Percentiles rank a stretch among this genome's conserved stretches.
Conservation (phyloP, 2,329 filamentous ascomycete genomes). For the Penicillium concentricum region DNA sequence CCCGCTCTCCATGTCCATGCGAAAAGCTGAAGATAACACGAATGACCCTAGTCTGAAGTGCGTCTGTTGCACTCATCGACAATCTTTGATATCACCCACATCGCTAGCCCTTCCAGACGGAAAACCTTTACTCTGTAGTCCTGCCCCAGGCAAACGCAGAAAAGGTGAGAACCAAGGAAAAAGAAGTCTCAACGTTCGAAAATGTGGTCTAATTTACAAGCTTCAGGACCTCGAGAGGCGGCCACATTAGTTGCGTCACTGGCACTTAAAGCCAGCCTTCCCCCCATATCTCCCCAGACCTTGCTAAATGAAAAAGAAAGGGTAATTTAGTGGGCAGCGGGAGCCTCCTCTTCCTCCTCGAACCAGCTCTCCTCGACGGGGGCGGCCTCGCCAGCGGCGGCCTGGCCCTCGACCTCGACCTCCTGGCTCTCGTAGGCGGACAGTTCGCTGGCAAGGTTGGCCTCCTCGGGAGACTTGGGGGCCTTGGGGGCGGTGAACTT, state of each 20-base stretch:
- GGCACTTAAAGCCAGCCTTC: slow-evolving; percentile 23
- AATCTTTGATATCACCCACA: neutral
- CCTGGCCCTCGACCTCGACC: slow-evolving; percentile 90
- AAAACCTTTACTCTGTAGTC: neutral
- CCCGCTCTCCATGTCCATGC: neutral
- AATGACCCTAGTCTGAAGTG: neutral
- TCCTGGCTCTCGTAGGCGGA: slow-evolving; percentile 92
- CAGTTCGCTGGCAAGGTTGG: slow-evolving; percentile 85
- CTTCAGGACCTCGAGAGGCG: slow-evolving; percentile 28
- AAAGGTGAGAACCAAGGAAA: slow-evolving; percentile 15
- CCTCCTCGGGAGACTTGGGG: slow-evolving; percentile 87
- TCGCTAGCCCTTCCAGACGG: neutral
- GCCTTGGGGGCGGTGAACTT: slow-evolving; percentile 78
- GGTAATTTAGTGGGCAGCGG: slow-evolving; percentile 44
- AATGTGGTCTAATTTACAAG: slow-evolving; percentile 30
- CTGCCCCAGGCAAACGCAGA: too few species aligned
- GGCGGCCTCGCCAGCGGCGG: slow-evolving; percentile 60
- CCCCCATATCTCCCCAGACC: slow-evolving; percentile 30
- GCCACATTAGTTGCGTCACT: slow-evolving; percentile 18
- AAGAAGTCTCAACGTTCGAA: slow-evolving; percentile 23
- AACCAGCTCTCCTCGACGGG: slow-evolving; percentile 74
- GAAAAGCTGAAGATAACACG: neutral
- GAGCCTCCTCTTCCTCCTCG: slow-evolving; percentile 65
- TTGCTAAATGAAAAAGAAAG: slow-evolving; percentile 26
- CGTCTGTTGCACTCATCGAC: neutral